Conservation (phyloP, 2,329 filamentous ascomycete species). For the Diaporthe destruens region DNA sequence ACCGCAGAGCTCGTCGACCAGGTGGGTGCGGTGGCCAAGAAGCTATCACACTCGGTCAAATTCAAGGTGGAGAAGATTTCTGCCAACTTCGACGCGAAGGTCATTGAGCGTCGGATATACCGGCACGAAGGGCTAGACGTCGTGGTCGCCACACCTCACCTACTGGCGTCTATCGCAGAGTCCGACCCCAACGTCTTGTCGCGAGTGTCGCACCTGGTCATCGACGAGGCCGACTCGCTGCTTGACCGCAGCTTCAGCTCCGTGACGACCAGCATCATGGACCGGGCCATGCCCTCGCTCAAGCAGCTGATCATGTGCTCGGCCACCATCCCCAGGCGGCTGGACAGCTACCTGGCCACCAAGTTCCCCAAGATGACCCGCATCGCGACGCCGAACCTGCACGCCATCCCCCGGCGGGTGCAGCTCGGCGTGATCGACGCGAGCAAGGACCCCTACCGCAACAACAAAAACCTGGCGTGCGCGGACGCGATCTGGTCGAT, state of each 20-base stretch:
- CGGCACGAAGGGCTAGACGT: slow-evolving; percentile 85
- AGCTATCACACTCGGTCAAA: slow-evolving; percentile 86
- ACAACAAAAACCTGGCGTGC: slow-evolving; percentile 93
- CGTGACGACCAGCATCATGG: slow-evolving; percentile 84
- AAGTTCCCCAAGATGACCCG: slow-evolving; percentile 87
- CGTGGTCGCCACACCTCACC: slow-evolving; percentile 87
- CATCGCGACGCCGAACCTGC: slow-evolving; percentile 93
- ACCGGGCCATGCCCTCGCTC: slow-evolving; percentile 83
- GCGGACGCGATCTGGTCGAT: slow-evolving; percentile 96
- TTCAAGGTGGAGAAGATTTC: slow-evolving; percentile 88
- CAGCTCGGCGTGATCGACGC: slow-evolving; percentile 95
- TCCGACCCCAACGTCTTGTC: slow-evolving; percentile 92
- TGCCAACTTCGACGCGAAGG: slow-evolving; percentile 78
- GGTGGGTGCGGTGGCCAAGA: slow-evolving; percentile 84
- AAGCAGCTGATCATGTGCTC: slow-evolving; percentile 93
- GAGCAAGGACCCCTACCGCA: slow-evolving; percentile 90
- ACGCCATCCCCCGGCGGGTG: slow-evolving; percentile 94
- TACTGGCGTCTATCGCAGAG: slow-evolving; percentile 88
- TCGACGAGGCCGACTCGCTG: slow-evolving; percentile 96
- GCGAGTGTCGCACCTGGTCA: slow-evolving; percentile 87
- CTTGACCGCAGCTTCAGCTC: slow-evolving; percentile 93
- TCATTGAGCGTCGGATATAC: slow-evolving; percentile 89
- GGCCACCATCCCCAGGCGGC: slow-evolving; percentile 90
- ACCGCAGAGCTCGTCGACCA: slow-evolving; percentile 93
- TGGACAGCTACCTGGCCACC: slow-evolving; percentile 86